A percentile compares a stretch with the other conserved stretches of the same genome.
Evolutionary conservation across 495 filamentous ascomycete genomes (phyloP).

Genomic region (Hypoxylon intermedium): DNA sequence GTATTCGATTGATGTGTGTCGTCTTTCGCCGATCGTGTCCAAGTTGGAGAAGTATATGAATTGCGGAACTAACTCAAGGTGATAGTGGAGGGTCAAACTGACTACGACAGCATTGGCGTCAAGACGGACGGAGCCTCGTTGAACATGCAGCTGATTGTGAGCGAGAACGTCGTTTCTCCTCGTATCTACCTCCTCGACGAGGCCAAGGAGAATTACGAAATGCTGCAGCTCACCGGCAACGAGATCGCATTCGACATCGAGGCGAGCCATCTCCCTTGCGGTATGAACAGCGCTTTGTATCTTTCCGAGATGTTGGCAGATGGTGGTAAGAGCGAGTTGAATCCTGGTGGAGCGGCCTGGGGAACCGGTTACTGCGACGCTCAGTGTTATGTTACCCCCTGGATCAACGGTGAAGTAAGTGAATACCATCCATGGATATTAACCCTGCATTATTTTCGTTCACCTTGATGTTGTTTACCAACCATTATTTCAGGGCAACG

Average conservation of each 20-base stretch:
- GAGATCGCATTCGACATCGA: slow-evolving; percentile 72
- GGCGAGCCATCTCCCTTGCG: slow-evolving; percentile 65
- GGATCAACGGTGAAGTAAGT: slow-evolving; percentile 64
- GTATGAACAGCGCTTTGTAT: slow-evolving; percentile 73
- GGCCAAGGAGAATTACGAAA: slow-evolving; percentile 62
- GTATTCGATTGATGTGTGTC: no score
- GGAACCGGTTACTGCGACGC: slow-evolving; percentile 76
- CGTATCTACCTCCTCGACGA: slow-evolving; percentile 67
- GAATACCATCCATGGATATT: no score
- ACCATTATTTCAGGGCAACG: slow-evolving; percentile 49
- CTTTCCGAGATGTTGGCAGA: slow-evolving; percentile 66
- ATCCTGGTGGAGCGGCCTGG: slow-evolving; percentile 68
- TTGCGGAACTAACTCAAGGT: slow-evolving; percentile 14
- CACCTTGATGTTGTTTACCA: neutral
- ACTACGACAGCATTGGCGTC: slow-evolving; percentile 58
- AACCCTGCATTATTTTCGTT: no score
- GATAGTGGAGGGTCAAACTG: slow-evolving; percentile 35
- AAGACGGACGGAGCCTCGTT: slow-evolving; percentile 49
- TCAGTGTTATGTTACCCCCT: slow-evolving; percentile 64
- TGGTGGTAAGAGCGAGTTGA: slow-evolving; percentile 62
- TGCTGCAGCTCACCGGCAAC: slow-evolving; percentile 63
- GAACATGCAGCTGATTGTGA: slow-evolving; percentile 51
- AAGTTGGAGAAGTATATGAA: no score
- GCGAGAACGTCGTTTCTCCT: slow-evolving; percentile 53
- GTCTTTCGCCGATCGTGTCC: no score